These are phyloP conservation scores for Grosmannia clavigera DNA, from an alignment of 2,329 filamentous ascomycete genomes.

Conservation along the genomic window DNA sequence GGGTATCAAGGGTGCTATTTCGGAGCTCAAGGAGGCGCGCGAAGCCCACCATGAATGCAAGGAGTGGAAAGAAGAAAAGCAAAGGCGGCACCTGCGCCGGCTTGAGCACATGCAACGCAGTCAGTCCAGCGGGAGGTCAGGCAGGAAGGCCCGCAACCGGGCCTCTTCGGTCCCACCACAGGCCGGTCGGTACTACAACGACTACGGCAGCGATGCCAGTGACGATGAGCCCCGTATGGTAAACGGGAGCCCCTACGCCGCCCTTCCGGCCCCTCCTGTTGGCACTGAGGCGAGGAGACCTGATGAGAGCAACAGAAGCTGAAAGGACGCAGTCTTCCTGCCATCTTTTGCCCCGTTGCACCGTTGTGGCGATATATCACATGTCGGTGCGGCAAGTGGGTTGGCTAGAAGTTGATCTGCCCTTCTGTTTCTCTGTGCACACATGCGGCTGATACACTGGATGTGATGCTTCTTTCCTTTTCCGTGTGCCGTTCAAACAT, in stretches of 20 bases:
- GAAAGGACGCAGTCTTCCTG: neutral
- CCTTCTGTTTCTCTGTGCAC: neutral
- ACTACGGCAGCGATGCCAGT: conserved; percentile 7
- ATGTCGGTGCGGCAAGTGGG: neutral
- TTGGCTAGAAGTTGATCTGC: neutral
- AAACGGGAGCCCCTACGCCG: conserved; percentile 34
- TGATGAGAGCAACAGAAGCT: conserved; percentile 9
- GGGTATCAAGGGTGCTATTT: conserved; percentile 43
- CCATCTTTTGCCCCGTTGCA: neutral
- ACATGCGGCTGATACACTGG: neutral
- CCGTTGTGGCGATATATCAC: too few relatives aligned
- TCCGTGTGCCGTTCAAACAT: neutral
- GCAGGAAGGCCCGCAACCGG: conserved; percentile 29
- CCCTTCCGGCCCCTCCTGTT: conserved; percentile 29
- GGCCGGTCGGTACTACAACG: conserved; percentile 18
- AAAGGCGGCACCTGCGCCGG: conserved; percentile 35
- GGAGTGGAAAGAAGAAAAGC: conserved; percentile 37
- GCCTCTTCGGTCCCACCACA: conserved; percentile 27
- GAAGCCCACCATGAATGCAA: conserved; percentile 35
- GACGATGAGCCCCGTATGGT: conserved; percentile 33
- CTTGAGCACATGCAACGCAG: conserved; percentile 20
- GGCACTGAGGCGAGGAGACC: conserved; percentile 25
- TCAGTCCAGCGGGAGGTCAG: conserved; percentile 13
- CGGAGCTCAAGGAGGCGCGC: conserved; percentile 42
- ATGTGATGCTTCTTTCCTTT: neutral